Base-by-base conservation (phyloP, 192 early-diverging fungal genomes). In the Entomortierella chlamydospora region DNA sequence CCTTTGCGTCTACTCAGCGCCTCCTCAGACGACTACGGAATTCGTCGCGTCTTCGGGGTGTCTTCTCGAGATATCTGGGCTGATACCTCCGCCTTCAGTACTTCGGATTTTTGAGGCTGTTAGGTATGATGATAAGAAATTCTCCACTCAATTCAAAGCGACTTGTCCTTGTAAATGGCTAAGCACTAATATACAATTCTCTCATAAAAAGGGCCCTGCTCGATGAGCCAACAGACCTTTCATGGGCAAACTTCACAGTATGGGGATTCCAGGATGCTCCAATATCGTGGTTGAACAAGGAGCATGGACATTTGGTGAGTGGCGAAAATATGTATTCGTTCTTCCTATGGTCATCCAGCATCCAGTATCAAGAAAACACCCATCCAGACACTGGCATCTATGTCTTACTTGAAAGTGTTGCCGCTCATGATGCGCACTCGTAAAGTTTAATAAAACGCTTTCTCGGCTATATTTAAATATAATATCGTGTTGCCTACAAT, bases 311-410 rank as follows among this genome's bases (percentile, higher is more conserved):
- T 66, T 55, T 81, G 33, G 26, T 73, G 33, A 78, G 47, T 47
- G 84, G 84, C 13, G 84, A 85, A 57, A 83, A 85, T 57, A 65
- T 72, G 68, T 85, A 83, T 49, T 81, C 78, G 4, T 81, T 85
- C 63, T 71, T 85, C 18, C 18, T 81, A 11, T 83, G 79, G 72
- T 54, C 72, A 17, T 49, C 63, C 2, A 42, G n/a, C 8, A 30
- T 56, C 25, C 26, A 23, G 1, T 15, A 13, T 28, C 25, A 50
- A 20, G 57, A 62, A 12, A 69, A 68, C 25, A 57, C 43, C 1
- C 8, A 70, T 31, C 29, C 37, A 41, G 74, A 79, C 26, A 58
- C 47, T 5, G 68, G 57, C 1, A 49, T 59, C 0, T 79, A 65
- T 64, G 74, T 79, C 0, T 8, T 79, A 22, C 33, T 79, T 0